Percentiles rank a stretch among this genome's conserved stretches.
phyloP scores from a whole-genome alignment of 2,329 filamentous ascomycete species.

The Hymenoscyphus fructigenus region DNA sequence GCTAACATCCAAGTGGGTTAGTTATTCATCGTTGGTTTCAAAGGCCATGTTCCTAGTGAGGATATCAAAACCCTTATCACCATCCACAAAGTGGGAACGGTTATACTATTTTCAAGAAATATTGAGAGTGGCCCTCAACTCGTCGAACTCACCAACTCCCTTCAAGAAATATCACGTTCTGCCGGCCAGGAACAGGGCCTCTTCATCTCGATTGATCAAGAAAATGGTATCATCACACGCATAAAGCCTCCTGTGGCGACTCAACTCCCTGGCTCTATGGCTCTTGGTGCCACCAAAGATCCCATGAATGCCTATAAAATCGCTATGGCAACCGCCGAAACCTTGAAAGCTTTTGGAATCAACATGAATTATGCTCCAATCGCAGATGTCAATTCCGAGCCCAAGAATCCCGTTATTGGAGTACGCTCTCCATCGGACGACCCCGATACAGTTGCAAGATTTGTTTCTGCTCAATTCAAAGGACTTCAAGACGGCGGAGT shows the following conservation, averaged over 20 bases:
- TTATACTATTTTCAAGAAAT: conserved; percentile 45
- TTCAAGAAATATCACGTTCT: conserved; percentile 42
- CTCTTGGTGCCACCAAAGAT: conserved; percentile 43
- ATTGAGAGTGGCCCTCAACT: conserved; percentile 41
- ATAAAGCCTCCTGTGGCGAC: conserved; percentile 42
- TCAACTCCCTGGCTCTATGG: conserved; percentile 45
- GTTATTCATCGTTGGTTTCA: conserved; percentile 46
- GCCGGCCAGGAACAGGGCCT: conserved; percentile 42
- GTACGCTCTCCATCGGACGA: conserved; percentile 45
- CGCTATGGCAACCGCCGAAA: conserved; percentile 41
- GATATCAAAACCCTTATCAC: conserved; percentile 45
- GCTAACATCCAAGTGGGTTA: conserved; percentile 22
- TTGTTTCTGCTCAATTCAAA: conserved; percentile 40
- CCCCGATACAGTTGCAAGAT: conserved; percentile 42
- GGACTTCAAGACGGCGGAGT: conserved; percentile 42
- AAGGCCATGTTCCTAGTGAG: conserved; percentile 40
- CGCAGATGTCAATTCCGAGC: conserved; percentile 46
- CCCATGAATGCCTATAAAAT: conserved; percentile 37
- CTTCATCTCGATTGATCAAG: conserved; percentile 46
- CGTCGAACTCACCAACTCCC: conserved; percentile 37
- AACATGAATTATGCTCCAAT: conserved; percentile 48
- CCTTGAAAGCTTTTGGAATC: conserved; percentile 41
- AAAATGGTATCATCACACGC: conserved; percentile 45
- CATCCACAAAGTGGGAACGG: conserved; percentile 42
- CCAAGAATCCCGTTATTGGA: conserved; percentile 44